Evolutionary conservation across 1,284 basidiomycete genomes (phyloP).

Genomic region (Irpex lacteus): DNA sequence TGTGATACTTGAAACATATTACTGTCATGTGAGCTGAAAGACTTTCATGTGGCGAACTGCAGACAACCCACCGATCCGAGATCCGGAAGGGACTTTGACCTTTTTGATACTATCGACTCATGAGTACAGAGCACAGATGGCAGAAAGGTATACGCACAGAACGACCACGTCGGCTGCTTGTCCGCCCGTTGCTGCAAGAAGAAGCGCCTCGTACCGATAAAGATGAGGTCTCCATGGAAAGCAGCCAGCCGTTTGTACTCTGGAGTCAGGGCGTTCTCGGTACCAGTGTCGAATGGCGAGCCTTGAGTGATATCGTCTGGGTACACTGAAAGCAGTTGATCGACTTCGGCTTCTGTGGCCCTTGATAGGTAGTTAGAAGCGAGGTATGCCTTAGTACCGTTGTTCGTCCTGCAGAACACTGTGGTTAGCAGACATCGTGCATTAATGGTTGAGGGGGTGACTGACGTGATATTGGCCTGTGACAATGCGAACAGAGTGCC

Average conservation of each 20-base stretch:
- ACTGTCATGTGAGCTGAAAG: neutral
- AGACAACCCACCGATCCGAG: neutral
- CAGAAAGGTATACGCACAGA: slow-evolving; percentile 31
- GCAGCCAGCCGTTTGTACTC: slow-evolving; percentile 52
- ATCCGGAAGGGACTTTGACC: slow-evolving; percentile 31
- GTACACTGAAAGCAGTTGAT: slow-evolving; percentile 36
- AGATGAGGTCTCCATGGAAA: slow-evolving; percentile 46
- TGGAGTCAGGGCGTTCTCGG: slow-evolving; percentile 40
- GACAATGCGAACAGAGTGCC: slow-evolving; percentile 49
- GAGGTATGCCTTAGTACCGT: slow-evolving; percentile 27
- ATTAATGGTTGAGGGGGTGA: neutral
- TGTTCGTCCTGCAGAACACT: slow-evolving; percentile 37
- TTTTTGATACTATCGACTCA: slow-evolving; percentile 38
- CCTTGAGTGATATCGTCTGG: slow-evolving; percentile 42
- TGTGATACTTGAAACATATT: slow-evolving; percentile 4
- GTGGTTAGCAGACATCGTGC: too few species aligned
- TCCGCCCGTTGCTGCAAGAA: slow-evolving; percentile 32
- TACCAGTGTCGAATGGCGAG: slow-evolving; percentile 50
- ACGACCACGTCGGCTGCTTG: slow-evolving; percentile 48
- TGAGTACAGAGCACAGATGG: neutral
- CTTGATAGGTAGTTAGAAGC: slow-evolving; percentile 35
- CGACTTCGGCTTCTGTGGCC: slow-evolving; percentile 27
- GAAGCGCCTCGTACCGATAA: slow-evolving; percentile 44
- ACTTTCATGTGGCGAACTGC: too few species aligned
- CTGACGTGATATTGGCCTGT: slow-evolving; percentile 17